A percentile compares a stretch with the other conserved stretches of the same genome.
Evolutionary conservation across 75 land plant genomes (phyloP).

Genomic region (Cunninghamia lanceolata): DNA sequence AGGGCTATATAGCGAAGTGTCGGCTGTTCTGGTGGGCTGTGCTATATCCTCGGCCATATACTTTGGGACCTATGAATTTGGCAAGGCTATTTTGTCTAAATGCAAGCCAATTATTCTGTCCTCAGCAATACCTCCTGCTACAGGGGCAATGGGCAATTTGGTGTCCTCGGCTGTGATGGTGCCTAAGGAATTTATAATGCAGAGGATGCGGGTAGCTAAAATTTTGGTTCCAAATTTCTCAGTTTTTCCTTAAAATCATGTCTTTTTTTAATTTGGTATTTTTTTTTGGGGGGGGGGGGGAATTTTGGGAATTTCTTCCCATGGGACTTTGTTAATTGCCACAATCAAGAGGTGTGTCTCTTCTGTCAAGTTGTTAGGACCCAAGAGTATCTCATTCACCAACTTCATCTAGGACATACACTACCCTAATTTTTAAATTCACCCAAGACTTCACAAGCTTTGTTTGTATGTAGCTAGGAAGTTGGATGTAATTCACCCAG

Average conservation of each 20-base stretch:
- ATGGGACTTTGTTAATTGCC: background rate
- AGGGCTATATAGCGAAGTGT: conserved; percentile 81
- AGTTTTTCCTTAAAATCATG: background rate
- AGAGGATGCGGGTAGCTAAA: conserved; percentile 54
- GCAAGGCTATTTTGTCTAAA: conserved; percentile 52
- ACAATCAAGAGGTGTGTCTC: background rate
- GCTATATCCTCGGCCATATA: conserved; percentile 78
- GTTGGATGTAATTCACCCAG: background rate
- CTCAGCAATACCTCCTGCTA: conserved; percentile 61
- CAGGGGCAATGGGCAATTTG: conserved; percentile 86
- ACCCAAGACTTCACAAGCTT: background rate
- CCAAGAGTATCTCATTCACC: background rate
- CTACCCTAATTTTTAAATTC: background rate
- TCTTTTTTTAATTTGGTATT: background rate
- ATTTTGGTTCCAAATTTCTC: background rate
- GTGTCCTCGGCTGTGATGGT: conserved; percentile 86
- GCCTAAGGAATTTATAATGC: conserved; percentile 86
- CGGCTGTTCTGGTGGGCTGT: conserved; percentile 84
- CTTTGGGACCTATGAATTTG: conserved; percentile 87
- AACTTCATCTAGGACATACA: background rate
- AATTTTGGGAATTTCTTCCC: background rate
- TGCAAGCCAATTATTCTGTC: conserved; percentile 41
- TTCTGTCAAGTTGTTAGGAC: background rate
- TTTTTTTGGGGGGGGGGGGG: background rate
- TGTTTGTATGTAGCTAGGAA: background rate